Evolutionary conservation across 2,329 filamentous ascomycete genomes (phyloP).

Genomic region (Diaporthe nobilis): DNA sequence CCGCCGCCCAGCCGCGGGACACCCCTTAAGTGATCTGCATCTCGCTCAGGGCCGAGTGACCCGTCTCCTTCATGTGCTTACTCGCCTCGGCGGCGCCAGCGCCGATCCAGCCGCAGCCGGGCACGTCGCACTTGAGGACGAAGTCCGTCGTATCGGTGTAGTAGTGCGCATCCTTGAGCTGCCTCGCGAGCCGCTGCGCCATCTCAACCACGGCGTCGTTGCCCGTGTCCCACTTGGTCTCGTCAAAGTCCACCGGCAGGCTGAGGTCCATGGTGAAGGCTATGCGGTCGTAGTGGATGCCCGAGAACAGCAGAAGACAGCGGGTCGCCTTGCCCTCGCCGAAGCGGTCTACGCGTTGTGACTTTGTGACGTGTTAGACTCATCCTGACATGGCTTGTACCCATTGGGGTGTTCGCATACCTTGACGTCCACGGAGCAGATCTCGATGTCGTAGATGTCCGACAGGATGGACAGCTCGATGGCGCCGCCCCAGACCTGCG

Average conservation of each 20-base stretch:
- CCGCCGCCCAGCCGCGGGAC: too few species aligned
- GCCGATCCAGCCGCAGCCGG: slow-evolving; percentile 75
- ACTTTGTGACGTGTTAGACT: slow-evolving; percentile 37
- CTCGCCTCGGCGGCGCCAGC: slow-evolving; percentile 75
- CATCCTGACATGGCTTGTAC: too few species aligned
- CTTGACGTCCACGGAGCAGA: slow-evolving; percentile 86
- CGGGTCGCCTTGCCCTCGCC: slow-evolving; percentile 80
- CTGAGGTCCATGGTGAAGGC: slow-evolving; percentile 76
- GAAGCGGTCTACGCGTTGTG: slow-evolving; percentile 74
- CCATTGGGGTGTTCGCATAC: slow-evolving; percentile 46
- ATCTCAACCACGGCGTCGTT: slow-evolving; percentile 79
- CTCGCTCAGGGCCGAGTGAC: slow-evolving; percentile 64
- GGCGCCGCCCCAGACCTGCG: slow-evolving; percentile 89
- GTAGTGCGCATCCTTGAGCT: slow-evolving; percentile 81
- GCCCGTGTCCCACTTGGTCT: slow-evolving; percentile 67
- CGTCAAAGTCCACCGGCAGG: slow-evolving; percentile 80
- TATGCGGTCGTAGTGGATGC: slow-evolving; percentile 94
- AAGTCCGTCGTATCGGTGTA: slow-evolving; percentile 91
- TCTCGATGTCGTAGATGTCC: slow-evolving; percentile 87
- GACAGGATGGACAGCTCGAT: slow-evolving; percentile 91
- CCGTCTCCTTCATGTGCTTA: slow-evolving; percentile 74
- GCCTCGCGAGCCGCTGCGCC: slow-evolving; percentile 74
- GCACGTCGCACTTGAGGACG: slow-evolving; percentile 79
- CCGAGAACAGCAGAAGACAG: slow-evolving; percentile 89
- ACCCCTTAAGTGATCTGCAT: slow-evolving; percentile 46